phyloP scores from a whole-genome alignment of 306 rosid species.

The Sechiopsis laciniata region DNA sequence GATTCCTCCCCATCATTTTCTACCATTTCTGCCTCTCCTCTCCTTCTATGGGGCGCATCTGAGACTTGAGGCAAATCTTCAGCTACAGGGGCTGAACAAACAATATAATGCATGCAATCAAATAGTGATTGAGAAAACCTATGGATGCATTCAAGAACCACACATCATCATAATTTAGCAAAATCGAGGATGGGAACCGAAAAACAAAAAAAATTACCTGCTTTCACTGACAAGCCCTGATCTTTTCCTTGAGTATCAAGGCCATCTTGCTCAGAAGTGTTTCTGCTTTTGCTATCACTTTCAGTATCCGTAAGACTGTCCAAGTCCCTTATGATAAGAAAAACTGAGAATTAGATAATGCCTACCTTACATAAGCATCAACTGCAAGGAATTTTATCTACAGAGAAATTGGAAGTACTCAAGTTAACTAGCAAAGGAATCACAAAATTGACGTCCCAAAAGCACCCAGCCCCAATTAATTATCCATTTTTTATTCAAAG shows the following conservation, averaged over 20 bases:
- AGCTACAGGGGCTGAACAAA: constrained; percentile 31
- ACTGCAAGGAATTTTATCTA: background rate
- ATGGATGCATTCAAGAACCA: background rate
- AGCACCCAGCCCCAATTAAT: background rate
- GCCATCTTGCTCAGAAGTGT: constrained; percentile 40
- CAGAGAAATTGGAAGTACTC: constrained; percentile 1
- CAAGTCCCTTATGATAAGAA: constrained; percentile 43
- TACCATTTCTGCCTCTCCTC: constrained; percentile 34
- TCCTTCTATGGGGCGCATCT: constrained; percentile 34
- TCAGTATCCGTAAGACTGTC: constrained; percentile 53
- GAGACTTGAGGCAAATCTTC: constrained; percentile 21
- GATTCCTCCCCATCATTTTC: constrained; percentile 37
- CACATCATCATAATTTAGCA: background rate
- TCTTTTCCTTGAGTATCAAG: constrained; percentile 37
- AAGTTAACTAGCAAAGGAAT: constrained; percentile 1
- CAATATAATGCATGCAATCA: background rate
- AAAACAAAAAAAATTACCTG: constrained; percentile 37
- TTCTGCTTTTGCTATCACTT: constrained; percentile 44
- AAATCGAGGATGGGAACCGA: background rate
- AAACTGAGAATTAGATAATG: constrained; percentile 17
- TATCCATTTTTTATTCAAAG: background rate
- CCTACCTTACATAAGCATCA: background rate
- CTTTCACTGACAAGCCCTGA: constrained; percentile 32
- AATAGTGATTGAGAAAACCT: background rate
- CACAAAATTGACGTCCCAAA: constrained; percentile 1